A percentile compares a stretch with the other conserved stretches of the same genome.
phyloP scores from a whole-genome alignment of 768 basidiomycete genomes.

The Pholiota microspora region DNA sequence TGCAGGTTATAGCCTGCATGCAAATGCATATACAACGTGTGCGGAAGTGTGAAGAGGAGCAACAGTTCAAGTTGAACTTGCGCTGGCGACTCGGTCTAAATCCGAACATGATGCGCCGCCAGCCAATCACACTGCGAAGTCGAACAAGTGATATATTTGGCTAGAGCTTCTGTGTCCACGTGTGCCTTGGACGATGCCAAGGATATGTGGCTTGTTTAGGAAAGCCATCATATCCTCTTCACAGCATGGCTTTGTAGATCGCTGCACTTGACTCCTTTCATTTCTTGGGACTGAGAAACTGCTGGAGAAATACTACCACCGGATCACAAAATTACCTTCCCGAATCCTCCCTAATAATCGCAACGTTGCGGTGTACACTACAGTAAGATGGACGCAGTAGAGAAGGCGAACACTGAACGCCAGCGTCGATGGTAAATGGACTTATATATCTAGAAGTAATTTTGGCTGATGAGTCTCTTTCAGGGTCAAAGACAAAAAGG shows the following conservation, averaged over 20 bases:
- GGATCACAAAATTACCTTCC: neutral
- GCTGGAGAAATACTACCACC: neutral
- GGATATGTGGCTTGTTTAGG: slow-evolving; percentile 1
- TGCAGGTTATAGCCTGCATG: neutral
- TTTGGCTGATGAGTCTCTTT: neutral
- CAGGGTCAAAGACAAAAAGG: slow-evolving; percentile 80
- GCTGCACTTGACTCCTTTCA: neutral
- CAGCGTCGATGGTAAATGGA: slow-evolving; percentile 37
- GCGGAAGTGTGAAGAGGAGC: neutral
- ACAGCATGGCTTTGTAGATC: slow-evolving; percentile 12
- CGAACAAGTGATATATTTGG: slow-evolving; percentile 11
- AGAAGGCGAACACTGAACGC: slow-evolving; percentile 70
- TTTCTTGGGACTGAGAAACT: neutral
- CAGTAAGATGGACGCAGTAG: slow-evolving; percentile 72
- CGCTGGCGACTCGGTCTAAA: neutral
- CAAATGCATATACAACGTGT: slow-evolving; percentile 1
- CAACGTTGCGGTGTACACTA: neutral
- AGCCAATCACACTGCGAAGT: slow-evolving; percentile 1
- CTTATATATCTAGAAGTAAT: neutral
- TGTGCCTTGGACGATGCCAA: slow-evolving; percentile 9
- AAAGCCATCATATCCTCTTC: neutral
- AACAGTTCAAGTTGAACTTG: slow-evolving; percentile 3
- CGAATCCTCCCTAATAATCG: neutral
- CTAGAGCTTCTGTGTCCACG: slow-evolving; percentile 3
- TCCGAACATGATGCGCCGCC: neutral